Evolutionary conservation across 2,329 filamentous ascomycete genomes (phyloP).

Genomic region (Sporothrix brunneoviolacea): DNA sequence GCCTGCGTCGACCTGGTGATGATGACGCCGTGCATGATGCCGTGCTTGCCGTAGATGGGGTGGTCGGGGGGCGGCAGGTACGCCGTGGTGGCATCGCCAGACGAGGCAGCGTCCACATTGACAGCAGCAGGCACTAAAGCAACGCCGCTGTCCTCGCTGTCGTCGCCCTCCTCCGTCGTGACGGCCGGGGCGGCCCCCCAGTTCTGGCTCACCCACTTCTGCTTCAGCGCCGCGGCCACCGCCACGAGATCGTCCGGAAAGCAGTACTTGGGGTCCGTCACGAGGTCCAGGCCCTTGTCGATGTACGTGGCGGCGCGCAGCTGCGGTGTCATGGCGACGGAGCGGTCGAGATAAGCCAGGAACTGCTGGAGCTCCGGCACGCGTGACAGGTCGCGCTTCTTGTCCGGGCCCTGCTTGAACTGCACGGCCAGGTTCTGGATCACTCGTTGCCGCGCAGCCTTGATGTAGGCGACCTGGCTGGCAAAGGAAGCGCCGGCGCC

Average conservation of each 20-base stretch:
- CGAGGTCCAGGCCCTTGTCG: slow-evolving; percentile 3
- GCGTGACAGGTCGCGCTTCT: background rate
- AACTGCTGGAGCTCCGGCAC: slow-evolving; percentile 5
- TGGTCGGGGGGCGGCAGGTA: slow-evolving; percentile 17
- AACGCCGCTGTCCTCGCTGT: background rate
- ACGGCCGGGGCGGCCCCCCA: too few species aligned
- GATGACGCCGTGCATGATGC: slow-evolving; percentile 7
- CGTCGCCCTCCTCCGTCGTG: background rate
- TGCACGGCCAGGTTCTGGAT: slow-evolving; percentile 5
- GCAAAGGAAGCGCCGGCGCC: background rate
- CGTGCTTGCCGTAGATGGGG: slow-evolving; percentile 23
- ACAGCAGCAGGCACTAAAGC: too few species aligned
- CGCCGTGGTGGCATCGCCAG: background rate
- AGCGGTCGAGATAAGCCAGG: slow-evolving; percentile 6
- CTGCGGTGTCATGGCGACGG: slow-evolving; percentile 8
- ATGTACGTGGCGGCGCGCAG: background rate
- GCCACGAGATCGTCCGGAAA: slow-evolving; percentile 2
- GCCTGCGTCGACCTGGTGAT: background rate
- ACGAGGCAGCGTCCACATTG: too few species aligned
- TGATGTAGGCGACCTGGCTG: background rate
- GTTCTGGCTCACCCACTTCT: slow-evolving; percentile 10
- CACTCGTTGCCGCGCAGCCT: background rate
- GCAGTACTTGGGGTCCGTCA: background rate
- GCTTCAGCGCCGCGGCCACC: background rate
- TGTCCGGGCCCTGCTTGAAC: background rate